Percentiles rank a stretch among this genome's conserved stretches.
Conservation (phyloP, 805 yeast species). For the Kockiozyma suomiensis region DNA sequence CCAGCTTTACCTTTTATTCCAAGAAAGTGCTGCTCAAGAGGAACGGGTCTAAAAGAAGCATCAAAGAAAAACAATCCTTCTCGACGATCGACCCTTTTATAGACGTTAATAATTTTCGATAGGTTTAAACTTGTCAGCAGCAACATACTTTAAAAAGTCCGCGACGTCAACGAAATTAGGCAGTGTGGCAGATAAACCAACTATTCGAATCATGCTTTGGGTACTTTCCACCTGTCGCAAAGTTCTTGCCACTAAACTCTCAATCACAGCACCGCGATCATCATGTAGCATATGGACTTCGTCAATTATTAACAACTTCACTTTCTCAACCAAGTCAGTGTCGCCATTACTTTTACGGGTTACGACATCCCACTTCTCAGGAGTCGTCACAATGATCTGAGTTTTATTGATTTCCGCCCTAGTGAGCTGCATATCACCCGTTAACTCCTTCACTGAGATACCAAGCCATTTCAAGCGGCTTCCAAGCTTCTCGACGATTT, state of each 20-base stretch:
- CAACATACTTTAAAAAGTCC: slow-evolving; percentile 59
- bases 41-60: slow-evolving; percentile 90
- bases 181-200: slow-evolving; percentile 90
- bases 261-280: slow-evolving; percentile 97
- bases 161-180: slow-evolving; percentile 94
- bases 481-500: slow-evolving; percentile 87
- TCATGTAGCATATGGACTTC: slow-evolving; percentile 96
- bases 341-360: slow-evolving; percentile 93
- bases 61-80: slow-evolving; percentile 95
- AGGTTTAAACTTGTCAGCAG: too few relatives aligned
- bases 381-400: slow-evolving; percentile 89
- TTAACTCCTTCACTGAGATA: slow-evolving; percentile 79
- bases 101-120: neutral
- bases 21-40: slow-evolving; percentile 80
- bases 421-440: slow-evolving; percentile 95
- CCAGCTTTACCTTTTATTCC: slow-evolving; percentile 91
- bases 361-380: slow-evolving; percentile 97
- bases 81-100: slow-evolving; percentile 69
- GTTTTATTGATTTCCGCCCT: slow-evolving; percentile 77
- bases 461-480: slow-evolving; percentile 82
- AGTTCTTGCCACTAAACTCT: slow-evolving; percentile 91
- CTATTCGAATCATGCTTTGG: slow-evolving; percentile 90
- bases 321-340: slow-evolving; percentile 78
- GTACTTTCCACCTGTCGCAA: slow-evolving; percentile 91
- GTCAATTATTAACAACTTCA: slow-evolving; percentile 84